Conservation (phyloP, 805 yeast genomes). For the Ogataea allantospora region DNA sequence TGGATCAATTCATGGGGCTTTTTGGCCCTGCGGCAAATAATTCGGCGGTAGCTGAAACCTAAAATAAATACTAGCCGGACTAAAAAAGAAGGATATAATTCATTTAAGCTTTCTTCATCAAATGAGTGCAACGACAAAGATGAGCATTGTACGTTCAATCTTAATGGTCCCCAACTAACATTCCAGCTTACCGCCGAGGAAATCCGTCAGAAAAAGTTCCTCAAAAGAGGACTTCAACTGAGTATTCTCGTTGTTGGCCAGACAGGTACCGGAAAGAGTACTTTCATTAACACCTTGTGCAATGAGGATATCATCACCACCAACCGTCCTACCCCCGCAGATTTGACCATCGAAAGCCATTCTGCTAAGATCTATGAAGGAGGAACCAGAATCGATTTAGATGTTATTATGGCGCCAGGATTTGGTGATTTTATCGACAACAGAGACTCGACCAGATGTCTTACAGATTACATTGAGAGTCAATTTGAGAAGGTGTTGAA, state of each 20-base stretch:
- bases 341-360: slow-evolving; percentile 31
- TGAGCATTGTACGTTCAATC: slow-evolving; percentile 20
- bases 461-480: slow-evolving; percentile 70
- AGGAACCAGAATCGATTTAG: slow-evolving; percentile 49
- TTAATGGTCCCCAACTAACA: background rate
- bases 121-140: slow-evolving; percentile 23
- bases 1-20: slow-evolving; percentile 18
- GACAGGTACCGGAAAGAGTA: slow-evolving; percentile 71
- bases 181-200: slow-evolving; percentile 32
- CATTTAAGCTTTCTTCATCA: slow-evolving; percentile 3
- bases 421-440: slow-evolving; percentile 74
- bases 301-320: slow-evolving; percentile 47
- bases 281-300: slow-evolving; percentile 78
- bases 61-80: slow-evolving; percentile 1
- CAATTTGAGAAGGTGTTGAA: slow-evolving; percentile 69
- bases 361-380: slow-evolving; percentile 41
- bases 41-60: slow-evolving; percentile 5
- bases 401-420: slow-evolving; percentile 69
- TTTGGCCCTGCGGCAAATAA: slow-evolving; percentile 7
- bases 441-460: slow-evolving; percentile 52
- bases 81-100: slow-evolving; percentile 5
- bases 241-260: slow-evolving; percentile 51
- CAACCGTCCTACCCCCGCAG: slow-evolving; percentile 37
- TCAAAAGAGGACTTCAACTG: slow-evolving; percentile 50
- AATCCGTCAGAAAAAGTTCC: slow-evolving; percentile 42